These are phyloP conservation scores for Cercis canadensis DNA, from an alignment of 306 rosid genomes.

Conservation along the genomic window DNA sequence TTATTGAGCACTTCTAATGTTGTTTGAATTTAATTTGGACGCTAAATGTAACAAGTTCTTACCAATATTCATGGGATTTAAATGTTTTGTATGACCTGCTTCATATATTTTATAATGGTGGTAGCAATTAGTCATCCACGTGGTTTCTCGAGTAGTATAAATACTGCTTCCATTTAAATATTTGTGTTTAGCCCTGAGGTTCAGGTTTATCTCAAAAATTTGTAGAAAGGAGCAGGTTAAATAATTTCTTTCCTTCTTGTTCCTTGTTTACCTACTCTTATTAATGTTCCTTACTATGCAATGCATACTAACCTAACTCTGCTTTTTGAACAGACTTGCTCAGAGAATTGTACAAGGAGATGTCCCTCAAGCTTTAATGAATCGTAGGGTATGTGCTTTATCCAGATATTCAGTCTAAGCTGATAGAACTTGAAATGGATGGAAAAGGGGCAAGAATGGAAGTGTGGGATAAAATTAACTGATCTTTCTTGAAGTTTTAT, in stretches of 20 bases:
- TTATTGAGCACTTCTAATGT: background rate
- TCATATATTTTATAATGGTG: constrained; percentile 16
- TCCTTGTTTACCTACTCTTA: constrained; percentile 26
- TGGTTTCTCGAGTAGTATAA: constrained; percentile 8
- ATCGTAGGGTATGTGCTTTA: constrained; percentile 74
- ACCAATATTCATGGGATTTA: background rate
- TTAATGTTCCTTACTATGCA: background rate
- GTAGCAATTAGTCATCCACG: background rate
- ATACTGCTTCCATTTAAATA: background rate
- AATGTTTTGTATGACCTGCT: background rate
- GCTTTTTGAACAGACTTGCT: constrained; percentile 76
- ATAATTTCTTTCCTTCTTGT: constrained; percentile 12
- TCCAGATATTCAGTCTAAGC: constrained; percentile 23
- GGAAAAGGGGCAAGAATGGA: constrained; percentile 25
- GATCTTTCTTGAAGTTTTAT: constrained; percentile 6
- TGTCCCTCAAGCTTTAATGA: constrained; percentile 98
- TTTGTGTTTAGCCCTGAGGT: constrained; percentile 20
- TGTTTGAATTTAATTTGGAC: background rate
- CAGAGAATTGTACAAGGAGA: constrained; percentile 98
- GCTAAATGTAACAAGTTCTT: background rate
- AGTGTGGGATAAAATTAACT: constrained; percentile 14
- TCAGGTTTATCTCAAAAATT: constrained; percentile 11
- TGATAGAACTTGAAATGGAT: constrained; percentile 18
- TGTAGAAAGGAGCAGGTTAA: constrained; percentile 7
- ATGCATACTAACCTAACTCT: constrained; percentile 12